phyloP scores from a whole-genome alignment of 768 basidiomycete species.

The Mrakia frigida region DNA sequence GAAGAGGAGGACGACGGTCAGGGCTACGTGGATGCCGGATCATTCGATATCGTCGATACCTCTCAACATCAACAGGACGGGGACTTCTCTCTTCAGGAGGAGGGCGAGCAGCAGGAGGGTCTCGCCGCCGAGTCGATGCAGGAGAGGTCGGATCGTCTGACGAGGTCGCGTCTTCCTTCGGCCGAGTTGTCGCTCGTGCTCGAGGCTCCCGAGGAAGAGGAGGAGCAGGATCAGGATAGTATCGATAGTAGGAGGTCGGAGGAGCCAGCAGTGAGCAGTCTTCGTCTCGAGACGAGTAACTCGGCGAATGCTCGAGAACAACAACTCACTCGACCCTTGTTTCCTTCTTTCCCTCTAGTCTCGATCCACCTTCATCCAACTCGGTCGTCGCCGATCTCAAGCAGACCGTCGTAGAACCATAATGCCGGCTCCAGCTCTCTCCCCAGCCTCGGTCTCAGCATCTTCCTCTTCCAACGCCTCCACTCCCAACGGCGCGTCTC shows the following conservation, averaged over 20 bases:
- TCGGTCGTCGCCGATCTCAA: slow-evolving; percentile 28
- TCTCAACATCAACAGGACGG: not conserved
- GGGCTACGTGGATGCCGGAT: not conserved
- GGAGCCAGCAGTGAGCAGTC: not conserved
- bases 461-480: slow-evolving; percentile 7
- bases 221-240: slow-evolving; percentile 16
- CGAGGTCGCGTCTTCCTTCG: not conserved
- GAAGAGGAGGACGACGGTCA: not conserved
- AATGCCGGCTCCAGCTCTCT: not conserved
- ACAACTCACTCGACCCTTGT: not conserved
- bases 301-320: not conserved
- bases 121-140: not conserved
- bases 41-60: not conserved
- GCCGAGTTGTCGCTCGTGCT: slow-evolving; percentile 22
- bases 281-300: not conserved
- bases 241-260: not conserved
- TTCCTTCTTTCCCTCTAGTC: not conserved
- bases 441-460: slow-evolving; percentile 21
- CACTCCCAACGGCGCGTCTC: slow-evolving; percentile 27
- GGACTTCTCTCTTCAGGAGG: not conserved
- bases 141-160: not conserved
- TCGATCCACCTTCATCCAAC: slow-evolving; percentile 19
- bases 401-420: not conserved
- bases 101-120: not conserved
- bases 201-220: slow-evolving; percentile 25